Percentiles rank a stretch among this genome's conserved stretches.
Evolutionary conservation across 2,329 filamentous ascomycete species (phyloP).

Genomic region (Pseudocercospora cruenta): DNA sequence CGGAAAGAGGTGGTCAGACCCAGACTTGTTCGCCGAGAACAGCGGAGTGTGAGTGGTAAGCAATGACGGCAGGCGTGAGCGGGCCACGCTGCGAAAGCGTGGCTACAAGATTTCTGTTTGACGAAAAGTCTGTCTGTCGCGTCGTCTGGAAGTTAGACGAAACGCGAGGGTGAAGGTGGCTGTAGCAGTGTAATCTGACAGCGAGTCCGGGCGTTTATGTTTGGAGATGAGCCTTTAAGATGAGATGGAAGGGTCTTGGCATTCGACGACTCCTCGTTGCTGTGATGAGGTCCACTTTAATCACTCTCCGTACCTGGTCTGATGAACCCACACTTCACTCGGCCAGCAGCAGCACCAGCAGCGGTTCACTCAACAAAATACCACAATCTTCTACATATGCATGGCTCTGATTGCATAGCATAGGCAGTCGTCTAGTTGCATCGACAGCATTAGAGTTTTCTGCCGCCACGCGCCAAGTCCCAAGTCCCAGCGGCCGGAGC

Average conservation of each 20-base stretch:
- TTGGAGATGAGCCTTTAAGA: slow-evolving; percentile 3
- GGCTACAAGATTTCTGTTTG: background rate
- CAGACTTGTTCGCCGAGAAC: background rate
- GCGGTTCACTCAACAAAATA: background rate
- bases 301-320: background rate
- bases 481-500: slow-evolving; percentile 1
- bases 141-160: background rate
- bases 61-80: slow-evolving; percentile 1
- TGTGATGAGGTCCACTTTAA: background rate
- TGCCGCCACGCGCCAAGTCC: slow-evolving; percentile 6
- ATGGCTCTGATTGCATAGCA: background rate
- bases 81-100: background rate
- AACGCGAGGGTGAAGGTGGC: background rate
- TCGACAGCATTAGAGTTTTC: background rate
- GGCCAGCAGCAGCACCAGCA: background rate
- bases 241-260: background rate
- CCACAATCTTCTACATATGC: background rate
- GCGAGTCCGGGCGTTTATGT: background rate
- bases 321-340: background rate
- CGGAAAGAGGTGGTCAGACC: background rate
- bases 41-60: background rate
- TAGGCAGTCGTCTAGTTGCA: background rate
- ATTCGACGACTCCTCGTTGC: background rate
- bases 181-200: background rate
- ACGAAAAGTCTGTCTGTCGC: background rate